A percentile compares a stretch with the other conserved stretches of the same genome.
Evolutionary conservation across 2,329 filamentous ascomycete genomes (phyloP).

Genomic region (Colletotrichum tropicale): DNA sequence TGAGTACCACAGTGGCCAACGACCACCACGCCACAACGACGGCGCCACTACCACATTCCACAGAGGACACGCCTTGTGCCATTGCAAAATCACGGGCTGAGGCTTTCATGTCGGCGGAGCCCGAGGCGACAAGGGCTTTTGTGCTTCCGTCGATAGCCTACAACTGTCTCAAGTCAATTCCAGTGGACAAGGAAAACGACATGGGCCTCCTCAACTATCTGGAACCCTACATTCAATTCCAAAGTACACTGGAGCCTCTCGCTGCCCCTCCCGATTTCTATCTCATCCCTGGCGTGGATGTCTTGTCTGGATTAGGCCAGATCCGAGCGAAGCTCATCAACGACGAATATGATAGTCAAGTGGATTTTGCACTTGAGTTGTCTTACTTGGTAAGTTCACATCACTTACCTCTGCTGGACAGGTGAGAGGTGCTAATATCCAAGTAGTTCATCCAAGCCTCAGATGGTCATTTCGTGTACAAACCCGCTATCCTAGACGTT

Average conservation of each 20-base stretch:
- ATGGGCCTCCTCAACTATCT: constrained; percentile 20
- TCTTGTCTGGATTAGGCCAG: constrained; percentile 5
- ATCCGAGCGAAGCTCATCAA: constrained; percentile 17
- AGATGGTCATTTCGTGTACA: neutral
- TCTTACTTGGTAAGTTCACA: constrained; percentile 6
- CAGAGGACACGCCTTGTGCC: neutral
- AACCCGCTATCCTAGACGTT: constrained; percentile 8
- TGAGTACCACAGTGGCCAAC: neutral
- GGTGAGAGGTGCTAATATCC: neutral
- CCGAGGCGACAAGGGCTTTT: neutral
- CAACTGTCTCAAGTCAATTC: constrained; percentile 15
- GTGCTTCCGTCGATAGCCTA: neutral
- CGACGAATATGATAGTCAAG: constrained; percentile 15
- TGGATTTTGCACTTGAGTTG: constrained; percentile 17
- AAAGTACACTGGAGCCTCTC: constrained; percentile 22
- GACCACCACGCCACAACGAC: neutral
- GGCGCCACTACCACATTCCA: neutral
- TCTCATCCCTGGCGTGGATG: neutral
- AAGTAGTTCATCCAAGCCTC: neutral
- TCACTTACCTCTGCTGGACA: neutral
- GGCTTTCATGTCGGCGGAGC: neutral
- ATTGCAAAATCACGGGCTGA: neutral
- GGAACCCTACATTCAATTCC: constrained; percentile 15
- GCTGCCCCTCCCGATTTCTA: constrained; percentile 6
- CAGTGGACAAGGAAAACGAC: neutral